Evolutionary conservation across 306 rosid genomes (phyloP).

Genomic region (Datisca glomerata): DNA sequence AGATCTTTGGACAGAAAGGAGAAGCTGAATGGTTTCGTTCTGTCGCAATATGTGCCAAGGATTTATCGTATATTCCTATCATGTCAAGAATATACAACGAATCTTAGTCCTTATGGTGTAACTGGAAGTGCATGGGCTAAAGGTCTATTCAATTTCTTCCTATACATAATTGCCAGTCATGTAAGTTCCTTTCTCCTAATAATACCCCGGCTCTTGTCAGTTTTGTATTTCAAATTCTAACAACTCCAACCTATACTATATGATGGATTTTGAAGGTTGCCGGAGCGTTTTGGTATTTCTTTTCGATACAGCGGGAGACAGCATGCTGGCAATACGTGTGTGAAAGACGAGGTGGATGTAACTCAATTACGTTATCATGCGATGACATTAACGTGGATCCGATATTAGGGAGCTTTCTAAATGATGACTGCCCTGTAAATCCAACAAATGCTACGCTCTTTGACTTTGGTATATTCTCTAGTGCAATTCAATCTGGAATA

Average conservation of each 20-base stretch:
- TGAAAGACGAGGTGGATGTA: neutral
- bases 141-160: conserved; percentile 7
- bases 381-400: neutral
- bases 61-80: conserved; percentile 5
- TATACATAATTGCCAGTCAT: conserved; percentile 9
- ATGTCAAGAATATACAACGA: neutral
- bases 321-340: conserved; percentile 8
- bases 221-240: neutral
- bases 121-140: conserved; percentile 3
- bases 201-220: too few species aligned
- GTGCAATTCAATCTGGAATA: neutral
- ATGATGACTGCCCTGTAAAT: conserved; percentile 1
- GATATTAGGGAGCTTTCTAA: neutral
- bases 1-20: neutral
- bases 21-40: neutral
- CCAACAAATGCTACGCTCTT: neutral
- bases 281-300: conserved; percentile 10
- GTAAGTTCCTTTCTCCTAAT: neutral
- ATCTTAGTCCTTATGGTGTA: neutral
- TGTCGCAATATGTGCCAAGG: conserved; percentile 13
- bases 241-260: too few species aligned
- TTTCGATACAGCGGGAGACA: conserved; percentile 4
- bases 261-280: neutral
- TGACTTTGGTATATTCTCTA: conserved; percentile 4
- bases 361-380: neutral